Evolutionary conservation across 208 protist genomes (phyloP).

Genomic region (Acanthamoeba rhysodes): DNA sequence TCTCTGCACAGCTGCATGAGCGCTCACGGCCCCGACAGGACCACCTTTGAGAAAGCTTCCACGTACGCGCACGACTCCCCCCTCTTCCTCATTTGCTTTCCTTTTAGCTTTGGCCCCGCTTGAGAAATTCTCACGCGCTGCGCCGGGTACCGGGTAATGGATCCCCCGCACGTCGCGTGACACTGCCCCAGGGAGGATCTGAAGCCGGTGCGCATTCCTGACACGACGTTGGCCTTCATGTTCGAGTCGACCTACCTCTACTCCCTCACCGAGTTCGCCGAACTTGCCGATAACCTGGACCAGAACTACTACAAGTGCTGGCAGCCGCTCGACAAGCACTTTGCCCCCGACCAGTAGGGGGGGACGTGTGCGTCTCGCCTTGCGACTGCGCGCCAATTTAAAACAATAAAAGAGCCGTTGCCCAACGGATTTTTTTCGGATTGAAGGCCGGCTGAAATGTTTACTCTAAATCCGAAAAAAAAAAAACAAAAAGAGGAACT

Average conservation of each 20-base stretch:
- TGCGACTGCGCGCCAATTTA: no score
- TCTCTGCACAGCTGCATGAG: constrained; percentile 85
- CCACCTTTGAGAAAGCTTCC: constrained; percentile 87
- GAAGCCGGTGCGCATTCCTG: constrained; percentile 85
- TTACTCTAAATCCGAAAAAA: no score
- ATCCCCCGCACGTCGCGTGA: no score
- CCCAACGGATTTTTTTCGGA: no score
- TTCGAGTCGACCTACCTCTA: constrained; percentile 93
- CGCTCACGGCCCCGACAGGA: constrained; percentile 87
- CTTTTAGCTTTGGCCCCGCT: no score
- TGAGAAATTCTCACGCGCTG: no score
- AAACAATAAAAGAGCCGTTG: no score
- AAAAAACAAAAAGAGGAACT: no score
- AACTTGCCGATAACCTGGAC: constrained; percentile 79
- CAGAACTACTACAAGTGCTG: constrained; percentile 91
- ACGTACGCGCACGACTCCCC: background rate
- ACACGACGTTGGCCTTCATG: constrained; percentile 94
- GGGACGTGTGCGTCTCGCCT: no score
- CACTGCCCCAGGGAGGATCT: constrained; percentile 75
- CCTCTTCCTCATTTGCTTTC: no score
- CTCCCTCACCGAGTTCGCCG: constrained; percentile 87
- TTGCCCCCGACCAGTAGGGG: background rate
- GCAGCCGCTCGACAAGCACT: constrained; percentile 77
- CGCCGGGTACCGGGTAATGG: no score
- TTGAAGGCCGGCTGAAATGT: no score